Conservation (phyloP, 148 eudicot genomes). For the Persicaria maculosa region DNA sequence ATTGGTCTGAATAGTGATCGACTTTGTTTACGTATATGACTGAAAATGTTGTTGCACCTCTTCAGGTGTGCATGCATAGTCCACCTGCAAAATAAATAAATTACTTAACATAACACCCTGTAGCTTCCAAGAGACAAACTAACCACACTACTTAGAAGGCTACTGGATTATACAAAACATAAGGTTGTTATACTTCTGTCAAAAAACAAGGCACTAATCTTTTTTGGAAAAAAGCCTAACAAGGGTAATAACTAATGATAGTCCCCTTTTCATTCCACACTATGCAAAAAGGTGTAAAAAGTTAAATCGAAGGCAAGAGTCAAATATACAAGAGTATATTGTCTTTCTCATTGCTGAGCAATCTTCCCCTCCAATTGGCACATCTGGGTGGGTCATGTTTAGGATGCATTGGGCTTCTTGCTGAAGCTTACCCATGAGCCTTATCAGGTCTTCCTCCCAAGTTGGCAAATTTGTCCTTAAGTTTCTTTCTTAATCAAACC, state of each 20-base stretch:
- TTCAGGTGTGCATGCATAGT: conserved; percentile 89
- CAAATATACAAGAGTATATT: conserved; percentile 28
- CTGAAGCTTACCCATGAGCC: conserved; percentile 82
- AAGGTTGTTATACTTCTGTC: not conserved
- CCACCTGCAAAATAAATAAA: conserved; percentile 46
- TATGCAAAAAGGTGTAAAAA: not conserved
- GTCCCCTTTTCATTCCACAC: not conserved
- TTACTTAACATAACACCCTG: not conserved
- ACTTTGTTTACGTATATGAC: conserved; percentile 84
- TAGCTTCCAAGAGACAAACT: not conserved
- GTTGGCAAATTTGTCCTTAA: conserved; percentile 65
- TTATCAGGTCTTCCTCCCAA: conserved; percentile 71
- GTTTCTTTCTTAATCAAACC: conserved; percentile 50
- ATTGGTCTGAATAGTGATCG: conserved; percentile 62
- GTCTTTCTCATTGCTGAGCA: conserved; percentile 55
- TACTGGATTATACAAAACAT: not conserved
- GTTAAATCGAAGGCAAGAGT: not conserved
- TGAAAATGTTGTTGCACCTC: conserved; percentile 92
- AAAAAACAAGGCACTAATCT: not conserved
- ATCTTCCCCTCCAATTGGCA: conserved; percentile 81
- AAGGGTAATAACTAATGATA: not conserved
- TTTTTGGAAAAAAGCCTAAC: not conserved
- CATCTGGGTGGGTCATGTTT: conserved; percentile 96
- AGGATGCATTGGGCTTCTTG: conserved; percentile 85
- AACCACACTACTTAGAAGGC: not conserved